Percentiles rank a stretch among this genome's conserved stretches.
phyloP scores from a whole-genome alignment of 306 rosid species.

The Ormosia emarginata region DNA sequence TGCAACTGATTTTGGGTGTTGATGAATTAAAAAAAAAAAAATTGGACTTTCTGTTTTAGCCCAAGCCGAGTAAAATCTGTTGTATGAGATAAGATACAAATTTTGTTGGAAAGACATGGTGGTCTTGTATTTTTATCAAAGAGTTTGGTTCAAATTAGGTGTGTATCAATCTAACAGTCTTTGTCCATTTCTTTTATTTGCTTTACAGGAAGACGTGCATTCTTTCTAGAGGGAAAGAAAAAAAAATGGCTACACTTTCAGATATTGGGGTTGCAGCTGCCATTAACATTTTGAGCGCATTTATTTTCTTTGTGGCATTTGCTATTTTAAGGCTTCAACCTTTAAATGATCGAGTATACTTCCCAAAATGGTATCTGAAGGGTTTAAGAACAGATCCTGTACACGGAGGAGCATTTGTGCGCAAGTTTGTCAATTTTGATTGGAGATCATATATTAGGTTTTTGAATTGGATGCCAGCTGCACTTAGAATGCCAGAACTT shows the following conservation, averaged over 20 bases:
- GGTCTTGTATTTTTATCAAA: background rate
- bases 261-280: constrained; percentile 82
- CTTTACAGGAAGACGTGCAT: constrained; percentile 39
- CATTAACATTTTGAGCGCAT: constrained; percentile 69
- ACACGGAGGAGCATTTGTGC: constrained; percentile 62
- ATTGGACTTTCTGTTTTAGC: background rate
- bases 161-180: background rate
- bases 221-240: background rate
- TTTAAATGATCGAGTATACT: constrained; percentile 89
- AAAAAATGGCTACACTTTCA: constrained; percentile 65
- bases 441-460: constrained; percentile 69
- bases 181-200: background rate
- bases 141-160: constrained; percentile 2
- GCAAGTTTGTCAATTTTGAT: constrained; percentile 83
- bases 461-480: constrained; percentile 93
- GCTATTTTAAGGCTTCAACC: constrained; percentile 96
- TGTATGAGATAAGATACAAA: background rate
- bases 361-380: constrained; percentile 91
- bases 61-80: background rate
- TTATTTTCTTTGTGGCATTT: constrained; percentile 70
- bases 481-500: constrained; percentile 89
- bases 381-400: constrained; percentile 80
- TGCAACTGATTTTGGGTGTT: background rate
- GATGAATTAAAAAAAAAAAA: background rate
- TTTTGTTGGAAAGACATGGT: background rate